phyloP scores from a whole-genome alignment of 352 stramenopile species.

The Globisporangium parvum region DNA sequence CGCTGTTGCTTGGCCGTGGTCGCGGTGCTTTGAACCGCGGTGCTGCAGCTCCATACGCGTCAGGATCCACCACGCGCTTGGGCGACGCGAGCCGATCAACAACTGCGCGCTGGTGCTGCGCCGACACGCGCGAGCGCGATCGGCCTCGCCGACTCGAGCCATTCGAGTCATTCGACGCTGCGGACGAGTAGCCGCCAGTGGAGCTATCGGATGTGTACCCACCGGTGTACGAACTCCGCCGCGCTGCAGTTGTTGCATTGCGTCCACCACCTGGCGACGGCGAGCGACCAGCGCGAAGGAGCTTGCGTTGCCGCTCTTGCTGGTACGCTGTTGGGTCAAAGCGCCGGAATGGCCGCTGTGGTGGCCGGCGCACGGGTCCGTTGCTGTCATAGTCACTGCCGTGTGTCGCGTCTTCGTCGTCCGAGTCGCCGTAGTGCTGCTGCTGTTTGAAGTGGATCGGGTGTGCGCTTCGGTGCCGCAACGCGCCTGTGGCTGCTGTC shows the following conservation, averaged over 20 bases:
- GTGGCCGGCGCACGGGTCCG: neutral
- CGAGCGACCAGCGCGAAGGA: conserved; percentile 27
- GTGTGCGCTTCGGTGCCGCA: conserved; percentile 9
- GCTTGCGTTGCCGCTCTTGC: conserved; percentile 56
- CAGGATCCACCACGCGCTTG: conserved; percentile 19
- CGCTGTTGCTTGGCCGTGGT: neutral
- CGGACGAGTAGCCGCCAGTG: conserved; percentile 58
- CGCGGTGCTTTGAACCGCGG: conserved; percentile 20
- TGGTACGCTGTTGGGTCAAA: conserved; percentile 85
- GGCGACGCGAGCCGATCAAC: conserved; percentile 54
- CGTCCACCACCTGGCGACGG: conserved; percentile 17
- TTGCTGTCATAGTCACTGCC: neutral
- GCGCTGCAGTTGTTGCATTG: neutral
- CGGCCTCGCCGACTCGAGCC: conserved; percentile 34
- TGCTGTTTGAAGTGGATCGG: conserved; percentile 19
- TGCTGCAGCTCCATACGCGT: conserved; percentile 6
- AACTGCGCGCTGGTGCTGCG: conserved; percentile 45
- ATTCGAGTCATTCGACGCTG: conserved; percentile 44
- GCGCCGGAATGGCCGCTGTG: conserved; percentile 35
- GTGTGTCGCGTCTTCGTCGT: conserved; percentile 20
- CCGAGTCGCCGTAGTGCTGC: conserved; percentile 10
- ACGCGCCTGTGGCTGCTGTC: neutral
- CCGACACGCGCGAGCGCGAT: conserved; percentile 30
- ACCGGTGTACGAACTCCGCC: conserved; percentile 4
- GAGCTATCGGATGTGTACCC: conserved; percentile 69